Evolutionary conservation across 148 eudicot species (phyloP), one percentile per base, ranked within the genome.

Genomic region (Heliosperma pusillum): DNA sequence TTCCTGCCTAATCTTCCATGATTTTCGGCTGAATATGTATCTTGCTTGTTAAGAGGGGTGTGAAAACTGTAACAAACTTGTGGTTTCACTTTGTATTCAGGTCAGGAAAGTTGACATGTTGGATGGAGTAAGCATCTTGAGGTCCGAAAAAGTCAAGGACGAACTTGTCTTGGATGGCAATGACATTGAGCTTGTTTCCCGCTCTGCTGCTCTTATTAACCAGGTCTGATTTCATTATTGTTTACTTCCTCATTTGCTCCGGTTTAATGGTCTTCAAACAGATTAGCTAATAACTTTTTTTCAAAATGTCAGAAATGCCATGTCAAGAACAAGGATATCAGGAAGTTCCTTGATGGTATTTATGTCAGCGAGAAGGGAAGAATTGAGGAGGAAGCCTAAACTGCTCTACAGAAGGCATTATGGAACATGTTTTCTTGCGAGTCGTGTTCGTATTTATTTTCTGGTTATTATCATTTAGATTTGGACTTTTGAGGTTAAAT

Each of bases 31-130:
- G 40, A 33, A 0, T 33, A 33, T 33, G 40, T 33, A 33, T 33
- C 6, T 33, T 33, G 30, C n/a, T n/a, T 29, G 30, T 29, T 29
- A 29, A 29, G 30, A 29, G 30, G 30, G 30, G 30, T 29, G 3
- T 29, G 30, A 29, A 29, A 29, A 29, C 30, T 3, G 30, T 29
- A 29, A 29, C 4, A 33, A 33, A 33, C 6, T 33, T 33, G 40
- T 33, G 40, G 5, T 33, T 33, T 33, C 40, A 33, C 40, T 3
- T 3, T 26, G 50, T 42, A 15, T 69, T 7, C 77, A 88, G 91
- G 89, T 88, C 45, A 84, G 89, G 77, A 88, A 86, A 58, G 89
- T 88, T 29, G 85, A 84, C 53, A 88, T 88, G 91, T 87, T 88
- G 81, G 89, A 86, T 0, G 91, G 91, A 1, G 91, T 88, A 29